phyloP scores from a whole-genome alignment of 2,329 filamentous ascomycete species.

The Triangularia verruculosa region DNA sequence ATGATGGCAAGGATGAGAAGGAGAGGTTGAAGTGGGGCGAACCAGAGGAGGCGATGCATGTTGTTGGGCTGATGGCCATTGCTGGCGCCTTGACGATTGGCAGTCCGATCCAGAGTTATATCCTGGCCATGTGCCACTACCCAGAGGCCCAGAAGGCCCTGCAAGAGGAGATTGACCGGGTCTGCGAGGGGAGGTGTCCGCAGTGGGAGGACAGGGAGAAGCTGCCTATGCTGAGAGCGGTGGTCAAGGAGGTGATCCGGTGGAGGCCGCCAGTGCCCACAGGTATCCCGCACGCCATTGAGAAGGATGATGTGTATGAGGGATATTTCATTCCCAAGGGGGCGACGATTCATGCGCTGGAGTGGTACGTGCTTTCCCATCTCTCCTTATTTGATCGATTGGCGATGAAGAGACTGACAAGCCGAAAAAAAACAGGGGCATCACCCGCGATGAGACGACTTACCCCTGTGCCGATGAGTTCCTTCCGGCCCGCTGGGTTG shows the following conservation, averaged over 20 bases:
- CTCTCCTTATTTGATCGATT: neutral
- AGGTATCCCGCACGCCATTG: constrained; percentile 51
- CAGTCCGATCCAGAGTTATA: constrained; percentile 42
- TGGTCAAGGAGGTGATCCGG: constrained; percentile 51
- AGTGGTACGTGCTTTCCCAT: constrained; percentile 43
- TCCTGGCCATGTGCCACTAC: constrained; percentile 37
- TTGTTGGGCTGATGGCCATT: constrained; percentile 48
- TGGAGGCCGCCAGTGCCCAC: constrained; percentile 55
- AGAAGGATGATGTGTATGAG: constrained; percentile 50
- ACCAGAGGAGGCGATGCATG: constrained; percentile 41
- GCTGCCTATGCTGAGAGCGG: constrained; percentile 45
- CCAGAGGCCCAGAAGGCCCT: constrained; percentile 31
- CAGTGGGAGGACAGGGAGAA: constrained; percentile 46
- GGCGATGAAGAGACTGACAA: neutral
- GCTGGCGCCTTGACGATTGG: constrained; percentile 45
- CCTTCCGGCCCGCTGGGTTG: constrained; percentile 31
- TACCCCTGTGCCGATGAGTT: constrained; percentile 32
- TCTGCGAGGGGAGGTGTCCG: constrained; percentile 43
- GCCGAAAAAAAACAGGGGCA: constrained; percentile 36
- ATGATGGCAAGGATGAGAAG: constrained; percentile 27
- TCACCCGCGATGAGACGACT: constrained; percentile 42
- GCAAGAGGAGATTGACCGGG: constrained; percentile 48
- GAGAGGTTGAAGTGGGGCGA: constrained; percentile 31
- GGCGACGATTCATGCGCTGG: constrained; percentile 50
- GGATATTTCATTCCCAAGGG: constrained; percentile 52